A percentile compares a stretch with the other conserved stretches of the same genome.
Evolutionary conservation across 202 grass and related monocot species (phyloP).

Genomic region (Zoysia matrella): DNA sequence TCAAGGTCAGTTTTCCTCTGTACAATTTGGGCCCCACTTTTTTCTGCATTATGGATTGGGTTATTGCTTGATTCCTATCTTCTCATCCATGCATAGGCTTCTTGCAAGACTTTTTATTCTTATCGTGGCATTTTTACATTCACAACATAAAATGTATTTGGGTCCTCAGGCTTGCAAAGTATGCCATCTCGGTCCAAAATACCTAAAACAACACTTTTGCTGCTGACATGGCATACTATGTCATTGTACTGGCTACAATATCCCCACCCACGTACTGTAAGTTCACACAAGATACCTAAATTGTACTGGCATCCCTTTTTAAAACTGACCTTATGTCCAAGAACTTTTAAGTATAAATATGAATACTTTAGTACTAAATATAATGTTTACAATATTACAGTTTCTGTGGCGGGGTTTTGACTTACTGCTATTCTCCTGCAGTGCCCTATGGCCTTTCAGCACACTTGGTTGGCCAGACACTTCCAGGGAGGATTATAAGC

Average conservation of each 20-base stretch:
- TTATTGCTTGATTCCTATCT: conserved; percentile 9
- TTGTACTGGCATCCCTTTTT: background rate
- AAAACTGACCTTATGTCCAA: background rate
- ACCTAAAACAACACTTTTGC: background rate
- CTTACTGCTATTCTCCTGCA: conserved; percentile 58
- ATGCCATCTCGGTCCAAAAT: background rate
- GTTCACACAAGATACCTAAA: background rate
- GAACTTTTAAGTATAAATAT: background rate
- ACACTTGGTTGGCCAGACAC: conserved; percentile 96
- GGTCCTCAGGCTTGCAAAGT: background rate
- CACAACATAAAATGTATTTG: background rate
- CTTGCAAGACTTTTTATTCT: conserved; percentile 8
- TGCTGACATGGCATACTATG: background rate
- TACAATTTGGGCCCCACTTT: conserved; percentile 19
- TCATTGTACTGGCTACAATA: too few species aligned
- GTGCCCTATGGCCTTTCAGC: conserved; percentile 97
- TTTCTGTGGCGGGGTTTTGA: conserved; percentile 46
- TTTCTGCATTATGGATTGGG: background rate
- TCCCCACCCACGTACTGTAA: too few species aligned
- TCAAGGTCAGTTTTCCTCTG: conserved; percentile 74
- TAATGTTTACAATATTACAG: conserved; percentile 12
- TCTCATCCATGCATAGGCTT: conserved; percentile 16
- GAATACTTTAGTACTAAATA: conserved; percentile 29
- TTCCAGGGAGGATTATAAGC: conserved; percentile 83
- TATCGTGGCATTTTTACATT: conserved; percentile 1